Conservation (phyloP, 768 basidiomycete species). For the Psilocybe azurescens region DNA sequence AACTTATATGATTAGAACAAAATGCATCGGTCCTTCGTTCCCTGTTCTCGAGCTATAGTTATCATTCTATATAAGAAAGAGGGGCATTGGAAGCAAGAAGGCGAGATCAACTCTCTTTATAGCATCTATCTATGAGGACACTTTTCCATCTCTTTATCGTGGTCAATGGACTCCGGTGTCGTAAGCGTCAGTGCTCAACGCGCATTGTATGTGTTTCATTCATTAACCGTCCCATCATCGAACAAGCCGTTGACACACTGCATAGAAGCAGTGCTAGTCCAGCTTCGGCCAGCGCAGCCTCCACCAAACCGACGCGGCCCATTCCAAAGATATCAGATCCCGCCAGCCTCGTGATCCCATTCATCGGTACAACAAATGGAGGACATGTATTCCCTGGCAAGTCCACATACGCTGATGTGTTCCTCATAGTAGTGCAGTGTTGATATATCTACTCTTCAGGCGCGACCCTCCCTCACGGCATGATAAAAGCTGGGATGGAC, state of each 20-base stretch:
- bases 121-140: not conserved
- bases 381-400: conserved; percentile 71
- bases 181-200: conserved; percentile 14
- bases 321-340: conserved; percentile 40
- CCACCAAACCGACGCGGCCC: conserved; percentile 4
- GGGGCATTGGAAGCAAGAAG: not conserved
- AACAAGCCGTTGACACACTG: not conserved
- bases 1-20: too few species aligned
- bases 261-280: conserved; percentile 13
- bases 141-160: not conserved
- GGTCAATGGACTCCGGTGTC: not conserved
- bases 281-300: not conserved
- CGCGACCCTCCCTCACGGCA: conserved; percentile 70
- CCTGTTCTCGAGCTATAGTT: not conserved
- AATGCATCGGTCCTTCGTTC: too few species aligned
- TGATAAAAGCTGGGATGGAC: conserved; percentile 72
- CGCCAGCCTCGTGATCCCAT: conserved; percentile 55
- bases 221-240: not conserved
- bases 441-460: conserved; percentile 36
- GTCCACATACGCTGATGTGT: conserved; percentile 6
- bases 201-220: conserved; percentile 8
- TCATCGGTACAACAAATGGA: conserved; percentile 69
- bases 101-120: not conserved
- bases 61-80: conserved; percentile 3
- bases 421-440: not conserved